Conservation (phyloP, 2,329 filamentous ascomycete species). For the Dactylellina sp. region DNA sequence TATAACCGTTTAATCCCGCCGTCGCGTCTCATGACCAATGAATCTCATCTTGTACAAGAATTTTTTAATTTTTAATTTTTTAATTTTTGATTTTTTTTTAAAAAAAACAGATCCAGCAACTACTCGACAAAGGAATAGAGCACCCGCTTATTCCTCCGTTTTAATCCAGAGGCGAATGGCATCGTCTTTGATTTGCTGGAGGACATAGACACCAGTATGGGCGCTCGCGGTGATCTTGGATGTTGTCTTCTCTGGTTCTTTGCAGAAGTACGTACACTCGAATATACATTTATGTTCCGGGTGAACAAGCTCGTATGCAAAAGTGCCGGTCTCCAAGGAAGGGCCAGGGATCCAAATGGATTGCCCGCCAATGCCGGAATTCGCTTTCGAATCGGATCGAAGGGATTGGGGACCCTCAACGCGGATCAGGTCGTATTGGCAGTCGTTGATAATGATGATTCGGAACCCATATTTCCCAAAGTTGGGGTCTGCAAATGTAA, state of each 20-base stretch:
- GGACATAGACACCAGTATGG: background rate
- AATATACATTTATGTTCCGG: background rate
- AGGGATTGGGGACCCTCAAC: background rate
- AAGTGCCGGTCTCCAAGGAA: background rate
- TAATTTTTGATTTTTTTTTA: no score
- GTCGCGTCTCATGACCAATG: no score
- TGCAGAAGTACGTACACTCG: background rate
- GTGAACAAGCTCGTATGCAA: background rate
- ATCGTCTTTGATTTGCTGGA: background rate
- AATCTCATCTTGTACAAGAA: no score
- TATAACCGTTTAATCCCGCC: no score
- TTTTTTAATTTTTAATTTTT: no score
- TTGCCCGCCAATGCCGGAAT: background rate
- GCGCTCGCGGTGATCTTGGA: background rate
- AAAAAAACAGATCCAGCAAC: no score
- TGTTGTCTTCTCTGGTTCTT: background rate
- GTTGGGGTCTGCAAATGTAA: no score
- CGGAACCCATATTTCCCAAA: no score
- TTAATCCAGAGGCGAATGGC: background rate
- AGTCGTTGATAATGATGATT: slow-evolving; percentile 4
- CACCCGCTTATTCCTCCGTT: no score
- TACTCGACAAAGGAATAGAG: no score
- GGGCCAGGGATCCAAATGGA: slow-evolving; percentile 5
- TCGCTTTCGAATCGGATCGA: background rate
- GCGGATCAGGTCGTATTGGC: background rate